Evolutionary conservation across 2,329 filamentous ascomycete species (phyloP), one percentile per base, ranked within the genome.

Genomic region (Phoma sp.): DNA sequence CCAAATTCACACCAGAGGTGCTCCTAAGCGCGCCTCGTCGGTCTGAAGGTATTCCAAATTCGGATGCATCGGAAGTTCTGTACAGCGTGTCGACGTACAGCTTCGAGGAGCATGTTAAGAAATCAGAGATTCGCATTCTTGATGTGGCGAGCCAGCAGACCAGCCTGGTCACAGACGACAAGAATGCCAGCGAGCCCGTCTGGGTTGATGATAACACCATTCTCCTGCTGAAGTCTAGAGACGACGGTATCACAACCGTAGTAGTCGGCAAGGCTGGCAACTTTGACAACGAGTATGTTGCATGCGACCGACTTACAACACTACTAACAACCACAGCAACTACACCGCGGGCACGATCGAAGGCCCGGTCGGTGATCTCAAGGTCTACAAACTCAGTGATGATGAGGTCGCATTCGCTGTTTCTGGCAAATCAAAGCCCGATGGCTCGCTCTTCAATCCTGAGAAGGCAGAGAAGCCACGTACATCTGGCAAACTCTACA

Each of bases 1-100:
- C 81, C 63, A 88, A 87, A 63, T 90, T 93, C 76, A 92, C 88
- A 9, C 89, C 90, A 4, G 84, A 91, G 79, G 88, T 91, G 62
- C 81, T 95, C 53, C 83, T 95, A 67, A 87, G 87, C 61, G 89
- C 89, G 14, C 89, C 90, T 26, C 86, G 91, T 51, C 85, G 90
- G 40, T 90, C 88, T 10, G 73, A 85, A 14, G 90, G 86, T 40
- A 74, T 85, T 1, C 90, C 90, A n/a, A 93, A 92, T 71, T 73
- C 80, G 30, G 80, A 83, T 46, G 89, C 88, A 36, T 85, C 83
- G 47, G 79, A 84, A 53, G 80, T 88, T 39, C 75, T 92, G 23
- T 92, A 88, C 68, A 86, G 85, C 34, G 84, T 87, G 14, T 90
- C 89, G 0, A 86, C 87, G 1, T 96, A 96, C 74, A 93, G 87